These are phyloP conservation scores for Russula olivacea DNA, from an alignment of 768 basidiomycete genomes.

Conservation along the genomic window DNA sequence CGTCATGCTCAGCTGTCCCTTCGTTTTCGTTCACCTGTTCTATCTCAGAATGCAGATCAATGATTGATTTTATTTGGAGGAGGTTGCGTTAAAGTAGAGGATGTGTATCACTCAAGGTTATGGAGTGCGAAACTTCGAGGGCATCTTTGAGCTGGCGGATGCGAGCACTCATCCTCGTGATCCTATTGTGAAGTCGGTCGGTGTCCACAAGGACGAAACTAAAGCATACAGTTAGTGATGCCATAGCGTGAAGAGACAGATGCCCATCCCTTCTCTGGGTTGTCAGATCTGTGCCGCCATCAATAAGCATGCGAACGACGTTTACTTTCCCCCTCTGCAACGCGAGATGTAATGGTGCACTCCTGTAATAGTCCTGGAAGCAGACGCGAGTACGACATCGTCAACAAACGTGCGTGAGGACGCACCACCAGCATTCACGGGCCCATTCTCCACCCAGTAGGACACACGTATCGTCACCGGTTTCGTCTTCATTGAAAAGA, in stretches of 20 bases:
- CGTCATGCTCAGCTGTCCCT: conserved; percentile 32
- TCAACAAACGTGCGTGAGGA: background rate
- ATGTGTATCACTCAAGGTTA: conserved; percentile 44
- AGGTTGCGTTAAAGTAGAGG: conserved; percentile 56
- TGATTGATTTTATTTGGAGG: conserved; percentile 58
- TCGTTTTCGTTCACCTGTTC: conserved; percentile 35
- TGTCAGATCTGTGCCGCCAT: too few species aligned
- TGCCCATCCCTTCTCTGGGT: too few species aligned
- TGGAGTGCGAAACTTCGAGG: conserved; percentile 47
- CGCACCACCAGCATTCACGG: background rate
- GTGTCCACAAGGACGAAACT: conserved; percentile 72
- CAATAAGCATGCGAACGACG: too few species aligned
- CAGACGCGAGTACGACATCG: background rate
- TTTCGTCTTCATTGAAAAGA: background rate
- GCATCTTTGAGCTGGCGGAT: conserved; percentile 70
- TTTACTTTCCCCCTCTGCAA: too few species aligned
- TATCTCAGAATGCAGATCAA: conserved; percentile 59
- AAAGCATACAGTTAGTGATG: background rate
- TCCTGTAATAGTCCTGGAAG: too few species aligned
- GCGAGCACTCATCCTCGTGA: conserved; percentile 60
- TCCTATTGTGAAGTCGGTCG: conserved; percentile 62
- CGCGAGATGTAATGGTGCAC: too few species aligned
- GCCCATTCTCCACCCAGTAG: background rate
- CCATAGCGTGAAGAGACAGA: background rate
- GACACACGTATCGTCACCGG: background rate